Conservation (phyloP, 2,329 filamentous ascomycete genomes). For the Fusarium xyrophilum region DNA sequence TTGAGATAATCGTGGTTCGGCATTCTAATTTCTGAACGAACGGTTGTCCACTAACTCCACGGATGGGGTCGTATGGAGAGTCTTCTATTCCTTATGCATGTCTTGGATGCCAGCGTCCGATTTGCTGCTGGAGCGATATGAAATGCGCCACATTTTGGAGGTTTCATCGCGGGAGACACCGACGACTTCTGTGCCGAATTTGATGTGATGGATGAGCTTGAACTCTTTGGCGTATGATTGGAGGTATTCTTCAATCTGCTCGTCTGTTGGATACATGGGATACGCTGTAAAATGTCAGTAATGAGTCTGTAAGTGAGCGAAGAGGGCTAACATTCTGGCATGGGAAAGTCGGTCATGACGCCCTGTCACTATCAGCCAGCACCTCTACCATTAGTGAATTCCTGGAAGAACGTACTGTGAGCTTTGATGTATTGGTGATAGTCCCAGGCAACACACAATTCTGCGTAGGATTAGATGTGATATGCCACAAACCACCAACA, state of each 20-base stretch:
- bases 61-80: too few species aligned
- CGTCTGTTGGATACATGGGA: conserved; percentile 3
- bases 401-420: background rate
- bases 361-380: background rate
- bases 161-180: background rate
- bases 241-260: conserved; percentile 2
- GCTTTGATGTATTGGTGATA: accelerated
- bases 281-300: background rate
- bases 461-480: background rate
- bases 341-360: conserved; percentile 9
- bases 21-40: background rate
- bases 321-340: background rate
- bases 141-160: background rate
- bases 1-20: too few species aligned
- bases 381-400: accelerated
- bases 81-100: too few species aligned
- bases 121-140: background rate
- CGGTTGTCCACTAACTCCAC: background rate
- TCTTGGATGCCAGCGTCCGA: background rate
- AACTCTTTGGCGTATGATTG: conserved; percentile 4
- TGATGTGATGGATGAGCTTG: background rate
- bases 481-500: background rate
- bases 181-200: conserved; percentile 1
- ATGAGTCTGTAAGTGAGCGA: accelerated
- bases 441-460: background rate